phyloP scores from a whole-genome alignment of 176 grass and related monocot genomes.

The Zoysia pacifica region DNA sequence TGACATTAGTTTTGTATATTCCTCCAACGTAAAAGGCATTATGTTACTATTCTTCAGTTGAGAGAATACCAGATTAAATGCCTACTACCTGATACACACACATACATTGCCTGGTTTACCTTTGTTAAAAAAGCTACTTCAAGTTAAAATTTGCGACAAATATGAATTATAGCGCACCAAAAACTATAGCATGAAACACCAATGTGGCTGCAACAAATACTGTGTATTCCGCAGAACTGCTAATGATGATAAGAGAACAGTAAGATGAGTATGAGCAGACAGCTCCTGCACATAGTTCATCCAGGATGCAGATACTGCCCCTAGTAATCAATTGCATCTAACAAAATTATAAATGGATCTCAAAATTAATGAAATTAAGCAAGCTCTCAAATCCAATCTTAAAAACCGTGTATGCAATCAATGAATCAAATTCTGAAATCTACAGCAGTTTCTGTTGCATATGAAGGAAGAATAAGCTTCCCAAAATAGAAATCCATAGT shows the following conservation, averaged over 20 bases:
- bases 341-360: background rate
- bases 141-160: background rate
- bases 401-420: background rate
- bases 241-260: background rate
- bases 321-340: background rate
- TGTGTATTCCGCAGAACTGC: background rate
- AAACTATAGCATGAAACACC: constrained; percentile 21
- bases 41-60: background rate
- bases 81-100: constrained; percentile 4
- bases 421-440: background rate
- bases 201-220: constrained; percentile 8
- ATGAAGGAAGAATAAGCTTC: background rate
- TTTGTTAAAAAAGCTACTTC: background rate
- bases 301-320: background rate
- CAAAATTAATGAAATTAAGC: background rate
- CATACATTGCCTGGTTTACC: background rate
- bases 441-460: background rate
- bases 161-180: background rate
- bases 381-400: constrained; percentile 20
- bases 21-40: background rate
- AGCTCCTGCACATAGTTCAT: background rate
- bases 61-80: constrained; percentile 1
- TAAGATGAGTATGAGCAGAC: constrained; percentile 5
- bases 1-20: constrained; percentile 2
- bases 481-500: background rate